These are phyloP conservation scores for Eimeria maxima DNA, from an alignment of 169 alveolate genomes.

Conservation along the genomic window DNA sequence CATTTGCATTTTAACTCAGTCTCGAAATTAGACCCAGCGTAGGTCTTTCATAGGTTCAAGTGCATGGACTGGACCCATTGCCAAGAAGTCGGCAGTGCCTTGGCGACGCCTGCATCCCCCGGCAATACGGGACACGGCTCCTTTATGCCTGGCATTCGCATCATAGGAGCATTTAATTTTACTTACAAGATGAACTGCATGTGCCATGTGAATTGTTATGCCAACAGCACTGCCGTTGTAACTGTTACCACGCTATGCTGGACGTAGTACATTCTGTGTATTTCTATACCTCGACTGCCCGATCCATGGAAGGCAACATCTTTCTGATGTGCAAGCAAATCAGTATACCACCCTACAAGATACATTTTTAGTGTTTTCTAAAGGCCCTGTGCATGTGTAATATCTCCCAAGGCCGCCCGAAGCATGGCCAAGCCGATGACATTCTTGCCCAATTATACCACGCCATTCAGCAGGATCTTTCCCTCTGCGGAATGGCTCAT, in stretches of 20 bases:
- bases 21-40: neutral
- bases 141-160: neutral
- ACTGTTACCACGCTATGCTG: neutral
- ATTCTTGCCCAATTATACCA: neutral
- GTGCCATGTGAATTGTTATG: neutral
- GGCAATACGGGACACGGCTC: no score
- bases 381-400: neutral
- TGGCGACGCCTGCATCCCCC: constrained; percentile 17
- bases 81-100: constrained; percentile 55
- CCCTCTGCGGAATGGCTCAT: neutral
- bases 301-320: neutral
- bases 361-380: neutral
- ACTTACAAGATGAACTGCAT: neutral
- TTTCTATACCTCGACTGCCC: neutral
- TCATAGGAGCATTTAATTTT: neutral
- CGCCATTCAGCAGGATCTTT: neutral
- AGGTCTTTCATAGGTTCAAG: neutral
- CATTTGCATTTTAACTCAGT: neutral
- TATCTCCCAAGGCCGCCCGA: neutral
- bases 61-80: neutral
- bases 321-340: neutral
- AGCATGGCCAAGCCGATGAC: neutral
- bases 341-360: neutral
- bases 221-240: neutral
- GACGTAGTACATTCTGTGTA: neutral